Conservation (phyloP, 768 basidiomycete genomes). For the Fomitopsis pulvina region DNA sequence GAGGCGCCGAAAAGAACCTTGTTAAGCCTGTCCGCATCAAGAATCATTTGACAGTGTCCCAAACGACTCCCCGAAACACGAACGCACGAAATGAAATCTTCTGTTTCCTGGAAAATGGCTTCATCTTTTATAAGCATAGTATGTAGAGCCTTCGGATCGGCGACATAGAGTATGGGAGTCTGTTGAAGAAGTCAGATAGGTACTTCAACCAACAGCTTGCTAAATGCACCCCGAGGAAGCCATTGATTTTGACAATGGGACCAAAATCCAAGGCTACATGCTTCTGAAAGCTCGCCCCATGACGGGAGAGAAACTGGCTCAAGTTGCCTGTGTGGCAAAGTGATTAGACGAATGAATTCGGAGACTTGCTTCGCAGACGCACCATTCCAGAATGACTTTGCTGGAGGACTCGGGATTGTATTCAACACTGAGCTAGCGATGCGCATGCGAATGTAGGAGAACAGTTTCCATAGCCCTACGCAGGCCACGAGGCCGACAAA, state of each 20-base stretch:
- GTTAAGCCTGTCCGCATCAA: not conserved
- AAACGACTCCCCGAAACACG: too few species aligned
- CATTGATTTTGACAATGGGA: conserved; percentile 8
- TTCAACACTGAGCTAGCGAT: too few species aligned
- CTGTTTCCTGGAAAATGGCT: conserved; percentile 6
- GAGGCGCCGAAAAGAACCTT: conserved; percentile 11
- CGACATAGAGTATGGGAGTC: conserved; percentile 32
- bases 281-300: conserved; percentile 10
- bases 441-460: too few species aligned
- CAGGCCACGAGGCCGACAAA: too few species aligned
- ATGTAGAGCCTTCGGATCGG: conserved; percentile 13
- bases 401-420: too few species aligned
- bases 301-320: conserved; percentile 2
- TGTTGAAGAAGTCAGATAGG: conserved; percentile 13
- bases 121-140: conserved; percentile 15
- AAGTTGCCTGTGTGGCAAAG: too few species aligned
- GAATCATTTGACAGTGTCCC: not conserved
- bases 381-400: too few species aligned
- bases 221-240: conserved; percentile 8
- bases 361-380: too few species aligned
- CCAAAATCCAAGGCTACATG: conserved; percentile 12
- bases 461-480: too few species aligned
- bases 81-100: conserved; percentile 4
- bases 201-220: too few species aligned
- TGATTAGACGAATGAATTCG: too few species aligned